Evolutionary conservation across 768 basidiomycete genomes (phyloP), one percentile per base, ranked within the genome.

Genomic region (Melanogaster broomeanus): DNA sequence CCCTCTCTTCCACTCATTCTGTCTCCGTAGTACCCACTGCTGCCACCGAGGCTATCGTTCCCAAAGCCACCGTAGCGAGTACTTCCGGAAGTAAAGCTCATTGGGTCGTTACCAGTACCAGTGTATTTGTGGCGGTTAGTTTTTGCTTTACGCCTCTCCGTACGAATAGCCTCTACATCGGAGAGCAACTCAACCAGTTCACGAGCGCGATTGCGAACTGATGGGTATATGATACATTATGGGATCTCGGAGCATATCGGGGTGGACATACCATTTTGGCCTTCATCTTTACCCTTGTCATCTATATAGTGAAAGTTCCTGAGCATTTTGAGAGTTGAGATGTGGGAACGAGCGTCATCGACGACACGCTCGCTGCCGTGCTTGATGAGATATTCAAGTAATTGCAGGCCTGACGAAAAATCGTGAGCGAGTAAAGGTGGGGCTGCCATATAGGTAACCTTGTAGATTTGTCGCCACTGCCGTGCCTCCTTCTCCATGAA

Each of bases 401-500:
- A 79, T 73, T 96, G 93, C 15, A 97, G 76, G 21, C 88, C 92
- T 95, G 60, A 9, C 28, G 21, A 27, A 15, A 2, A 34, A 50
- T 9, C 18, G 25, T 58, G 37, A 55, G 43, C 31, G 21, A 48
- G 22, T 5, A 15, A 19, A 24, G 41, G 55, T 35, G n/a, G 5
- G 4, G 16, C 9, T 30, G 39, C 13, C 53, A 21, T 42, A 40
- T 24, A n/a, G 12, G 12, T 46, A 35, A 85, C 93, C 79, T 99
- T 99, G 81, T 99, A 99, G 51, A 99, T 98, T 70, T 99, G 94
- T 31, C 97, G 80, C 97, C 97, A 99, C 66, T 99, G 92, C 19
- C 89, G 78, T 1, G 97, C 97, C 71, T 99, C 97, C 73, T 98
- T 98, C 71, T 98, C 92, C 86, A 95, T 96, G 69, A 96, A 97